Base-by-base conservation (phyloP, 495 filamentous ascomycete genomes). In the Copromyces sp. region DNA sequence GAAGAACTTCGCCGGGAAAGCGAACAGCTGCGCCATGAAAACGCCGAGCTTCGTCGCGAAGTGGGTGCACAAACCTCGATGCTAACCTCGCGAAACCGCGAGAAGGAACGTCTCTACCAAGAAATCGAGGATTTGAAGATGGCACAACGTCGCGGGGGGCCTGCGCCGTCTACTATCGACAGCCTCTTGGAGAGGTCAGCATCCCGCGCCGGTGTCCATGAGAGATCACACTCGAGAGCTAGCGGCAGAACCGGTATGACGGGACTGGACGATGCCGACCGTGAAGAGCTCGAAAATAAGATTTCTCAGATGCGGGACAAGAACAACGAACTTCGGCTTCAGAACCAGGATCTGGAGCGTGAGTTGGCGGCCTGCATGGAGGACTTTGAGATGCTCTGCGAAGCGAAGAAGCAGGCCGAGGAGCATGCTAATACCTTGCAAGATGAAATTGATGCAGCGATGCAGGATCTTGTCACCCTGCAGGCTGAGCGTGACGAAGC, bases 121-220 rank as follows among this genome's bases (percentile, higher is more conserved):
- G 95, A 99, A 78, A 99, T 98, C 61, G 95, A 99, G 82, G 94
- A 97, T 70, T 86, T 98, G 68, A 99, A 98, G 78, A 87, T 98
- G 73, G 89, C 90, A 4, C 90, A 93, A 73, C 89, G 93, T 16
- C 88, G 91, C 68, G 88, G 87, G 35, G 90, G 80, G 1, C 81
- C 82, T 3, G 82, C 84, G 5, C 84, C 84, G 3, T 84, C 94
- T 17, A 89, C 94, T 9, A 91, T 94, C 17, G 95, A 99, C 73
- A 96, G 94, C 77, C 92, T 97, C 70, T 88, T 97, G 59, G 95
- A 98, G 71, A 90, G 95, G 24, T 97, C 95, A 5, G 94, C 92
- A 24, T 98, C 95, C 14, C 90, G 95, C 39, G 90, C 92, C 9
- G 89, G 94, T 59, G 81, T 74, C 0, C 80, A 84, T 68, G 89